Evolutionary conservation across 2,329 filamentous ascomycete genomes (phyloP).

Genomic region (Fusarium coicis): DNA sequence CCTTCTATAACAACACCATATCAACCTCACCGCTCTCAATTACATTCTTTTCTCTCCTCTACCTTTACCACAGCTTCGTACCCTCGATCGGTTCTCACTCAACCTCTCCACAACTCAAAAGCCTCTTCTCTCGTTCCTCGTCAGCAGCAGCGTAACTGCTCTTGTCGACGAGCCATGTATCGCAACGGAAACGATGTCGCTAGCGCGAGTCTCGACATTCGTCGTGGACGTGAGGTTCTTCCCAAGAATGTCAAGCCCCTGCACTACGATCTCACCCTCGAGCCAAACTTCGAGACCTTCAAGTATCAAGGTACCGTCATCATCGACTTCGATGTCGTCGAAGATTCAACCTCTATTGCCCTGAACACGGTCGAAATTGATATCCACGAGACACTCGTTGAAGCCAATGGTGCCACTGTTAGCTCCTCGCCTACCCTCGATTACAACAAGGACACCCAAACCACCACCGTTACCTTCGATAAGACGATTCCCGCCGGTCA

Average conservation of each 20-base stretch:
- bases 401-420: constrained; percentile 60
- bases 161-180: constrained; percentile 46
- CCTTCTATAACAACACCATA: constrained; percentile 2
- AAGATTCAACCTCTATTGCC: constrained; percentile 86
- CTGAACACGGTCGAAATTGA: constrained; percentile 90
- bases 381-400: constrained; percentile 71
- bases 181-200: constrained; percentile 40
- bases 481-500: constrained; percentile 77
- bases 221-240: constrained; percentile 76
- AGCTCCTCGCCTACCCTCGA: constrained; percentile 60
- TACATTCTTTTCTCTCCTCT: constrained; percentile 6
- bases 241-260: constrained; percentile 91
- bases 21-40: constrained; percentile 1
- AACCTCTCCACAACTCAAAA: constrained; percentile 1
- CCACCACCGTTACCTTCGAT: constrained; percentile 82
- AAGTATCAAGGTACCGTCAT: constrained; percentile 85
- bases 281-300: constrained; percentile 89
- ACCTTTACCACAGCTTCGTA: constrained; percentile 3
- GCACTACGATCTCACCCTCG: constrained; percentile 91
- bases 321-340: constrained; percentile 87
- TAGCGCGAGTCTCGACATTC: constrained; percentile 41
- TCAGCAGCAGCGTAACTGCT: constrained; percentile 43
- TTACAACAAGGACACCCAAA: constrained; percentile 83
- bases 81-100: not conserved
- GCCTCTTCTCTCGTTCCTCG: constrained; percentile 15